Conservation (phyloP, 768 basidiomycete species). For the Gymnopilus junonius region DNA sequence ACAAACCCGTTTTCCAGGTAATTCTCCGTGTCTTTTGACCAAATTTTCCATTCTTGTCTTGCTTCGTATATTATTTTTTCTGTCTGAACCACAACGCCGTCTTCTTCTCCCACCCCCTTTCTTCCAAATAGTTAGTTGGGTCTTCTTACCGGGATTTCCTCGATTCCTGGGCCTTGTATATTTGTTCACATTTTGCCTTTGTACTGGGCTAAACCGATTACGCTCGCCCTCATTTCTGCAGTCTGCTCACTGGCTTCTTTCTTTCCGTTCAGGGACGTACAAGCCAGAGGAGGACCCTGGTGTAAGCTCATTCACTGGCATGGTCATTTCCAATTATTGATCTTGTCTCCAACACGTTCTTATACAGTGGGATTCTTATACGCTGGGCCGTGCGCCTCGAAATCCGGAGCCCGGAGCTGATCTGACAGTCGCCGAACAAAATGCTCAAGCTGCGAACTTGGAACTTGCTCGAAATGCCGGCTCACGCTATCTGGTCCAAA, state of each 20-base stretch:
- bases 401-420: conserved; percentile 64
- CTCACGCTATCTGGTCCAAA: conserved; percentile 90
- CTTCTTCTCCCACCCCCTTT: conserved; percentile 28
- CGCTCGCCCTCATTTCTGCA: conserved; percentile 6
- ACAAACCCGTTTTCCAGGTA: conserved; percentile 70
- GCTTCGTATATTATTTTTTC: conserved; percentile 27
- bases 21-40: conserved; percentile 25
- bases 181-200: conserved; percentile 20
- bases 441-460: conserved; percentile 68
- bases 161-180: conserved; percentile 29
- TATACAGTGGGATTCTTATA: conserved; percentile 75
- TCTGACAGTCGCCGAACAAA: conserved; percentile 66
- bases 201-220: conserved; percentile 14
- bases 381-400: conserved; percentile 71
- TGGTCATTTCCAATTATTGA: conserved; percentile 24
- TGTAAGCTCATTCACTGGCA: conserved; percentile 45
- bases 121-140: conserved; percentile 19
- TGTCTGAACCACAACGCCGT: conserved; percentile 25
- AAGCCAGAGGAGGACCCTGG: conserved; percentile 87
- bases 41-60: conserved; percentile 11
- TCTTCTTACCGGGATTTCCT: conserved; percentile 23
- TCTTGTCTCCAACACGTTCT: conserved; percentile 23
- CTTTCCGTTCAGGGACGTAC: conserved; percentile 57
- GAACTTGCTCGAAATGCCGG: conserved; percentile 79
- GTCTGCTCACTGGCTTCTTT: conserved; percentile 25